Evolutionary conservation across 345 rosid genomes (phyloP).

Genomic region (Reutealis trisperma): DNA sequence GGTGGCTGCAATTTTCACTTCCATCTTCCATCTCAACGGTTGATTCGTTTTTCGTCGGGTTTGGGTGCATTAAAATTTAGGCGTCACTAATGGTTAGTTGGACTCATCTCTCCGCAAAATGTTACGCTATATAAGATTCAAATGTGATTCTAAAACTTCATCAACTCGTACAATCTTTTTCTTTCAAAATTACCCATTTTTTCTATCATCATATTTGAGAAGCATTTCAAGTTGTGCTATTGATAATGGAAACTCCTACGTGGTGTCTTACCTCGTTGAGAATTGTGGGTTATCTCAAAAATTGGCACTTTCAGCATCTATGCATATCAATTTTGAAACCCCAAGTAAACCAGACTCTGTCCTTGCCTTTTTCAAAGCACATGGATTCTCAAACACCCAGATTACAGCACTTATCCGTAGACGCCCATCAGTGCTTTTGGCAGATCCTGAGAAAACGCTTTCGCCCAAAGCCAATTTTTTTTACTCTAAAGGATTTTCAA

Average conservation of each 20-base stretch:
- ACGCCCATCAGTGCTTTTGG: not conserved
- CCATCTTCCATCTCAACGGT: not conserved
- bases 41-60: not conserved
- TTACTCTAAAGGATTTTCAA: not conserved
- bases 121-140: not conserved
- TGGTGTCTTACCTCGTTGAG: not conserved
- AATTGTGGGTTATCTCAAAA: slow-evolving; percentile 2
- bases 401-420: not conserved
- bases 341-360: not conserved
- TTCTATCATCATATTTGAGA: not conserved
- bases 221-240: not conserved
- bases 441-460: slow-evolving; percentile 5
- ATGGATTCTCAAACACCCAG: not conserved
- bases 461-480: not conserved
- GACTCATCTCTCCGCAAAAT: not conserved
- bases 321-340: not conserved
- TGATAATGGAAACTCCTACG: not conserved
- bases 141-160: not conserved
- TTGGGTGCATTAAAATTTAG: not conserved
- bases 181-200: not conserved
- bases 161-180: not conserved
- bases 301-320: slow-evolving; percentile 1
- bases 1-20: not conserved
- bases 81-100: not conserved
- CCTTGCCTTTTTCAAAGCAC: not conserved